Base-by-base conservation (phyloP, 176 grass and related monocot species). In the Tillandsia fasciculata region DNA sequence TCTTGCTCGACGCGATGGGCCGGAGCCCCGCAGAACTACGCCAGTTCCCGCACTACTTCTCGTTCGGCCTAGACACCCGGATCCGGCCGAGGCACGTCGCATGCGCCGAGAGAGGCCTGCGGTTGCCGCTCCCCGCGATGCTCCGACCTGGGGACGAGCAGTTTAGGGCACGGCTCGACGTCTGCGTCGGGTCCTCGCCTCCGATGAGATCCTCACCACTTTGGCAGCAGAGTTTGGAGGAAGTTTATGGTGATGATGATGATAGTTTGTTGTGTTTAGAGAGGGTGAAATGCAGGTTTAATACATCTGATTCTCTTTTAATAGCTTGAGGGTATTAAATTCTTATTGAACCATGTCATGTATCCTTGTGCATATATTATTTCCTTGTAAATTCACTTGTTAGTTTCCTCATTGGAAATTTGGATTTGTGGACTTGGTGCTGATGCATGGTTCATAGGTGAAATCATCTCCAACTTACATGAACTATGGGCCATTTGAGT, bases 11-110 rank as follows among this genome's bases (percentile, higher is more conserved):
- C 22, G 56, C 53, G 50, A 99, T 99, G 94, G 73, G 54, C 11
- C 82, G 94, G 2, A 63, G 66, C 64, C 67, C 81, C 65, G 18
- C 18, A 42, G 94, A 99, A 56, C 84, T 99, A 18, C 74, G 79
- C 71, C 84, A 90, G 15, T 99, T 99, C 77, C 94, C 89, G 10
- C 78, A 87, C 64, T 99, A 78, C 76, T 92, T 99, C 77, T 92
- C 89, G 2, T 99, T 85, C 80, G 88, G 89, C 65, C 65, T 99
- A 22, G 58, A 73, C 63, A 64, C 74, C 65, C 83, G 89, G 71
- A 99, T 99, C 69, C 71, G 5, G 47, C 80, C 75, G 48, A 80
- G 87, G 5, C 84, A 99, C 77, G 64, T 76, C 74, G 48, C 61
- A 0, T 99, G 94, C 78, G 64, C 81, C 17, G 78, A 68, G 49